Base-by-base conservation (phyloP, 495 filamentous ascomycete species). In the Xylaria nigripes region DNA sequence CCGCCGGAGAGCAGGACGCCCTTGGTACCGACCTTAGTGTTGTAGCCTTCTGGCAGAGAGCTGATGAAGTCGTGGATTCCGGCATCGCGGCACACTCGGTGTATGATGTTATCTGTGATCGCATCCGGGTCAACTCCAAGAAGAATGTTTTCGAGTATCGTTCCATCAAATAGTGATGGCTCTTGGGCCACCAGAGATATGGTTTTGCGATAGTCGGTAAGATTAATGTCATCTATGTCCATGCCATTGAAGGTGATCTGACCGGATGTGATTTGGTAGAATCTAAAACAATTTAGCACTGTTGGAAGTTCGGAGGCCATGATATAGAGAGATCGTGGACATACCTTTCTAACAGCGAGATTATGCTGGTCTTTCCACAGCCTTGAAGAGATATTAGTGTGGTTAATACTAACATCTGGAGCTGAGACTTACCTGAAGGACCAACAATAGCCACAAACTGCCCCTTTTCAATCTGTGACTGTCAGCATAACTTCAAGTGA, bases 1-100 rank as follows among this genome's bases (percentile, higher is more conserved):
- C 89, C 89, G 1, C 89, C 88, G 2, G 84, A 88, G 54, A 94
- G 76, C 15, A 80, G 70, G 13, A 81, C 74, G 4, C 86, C 86
- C 58, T 77, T 79, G 2, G 76, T 77, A 2, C 86, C 86, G 16
- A 82, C 81, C 15, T 72, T 67, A 1, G 86, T 89, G 40, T 75
- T 72, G 62, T 83, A 82, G 0, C 82, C 81, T 4, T 81, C 70
- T 0, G 79, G 81, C 6, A 82, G 70, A 0, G 76, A 80, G 19
- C 61, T 68, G 56, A 83, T 76, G 56, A 77, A 80, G 54, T 82
- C 76, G 68, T 83, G 73, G 47, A 84, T 82, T 49, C 77, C 73
- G 12, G 81, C 81, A 43, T 79, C 72, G 27, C 71, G 64, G 54
- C 80, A 83, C 1, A 71, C 76, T 40, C 74, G 69, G 24, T 72